Evolutionary conservation across 2,329 filamentous ascomycete species (phyloP).

Genomic region (Colletotrichum phormii): DNA sequence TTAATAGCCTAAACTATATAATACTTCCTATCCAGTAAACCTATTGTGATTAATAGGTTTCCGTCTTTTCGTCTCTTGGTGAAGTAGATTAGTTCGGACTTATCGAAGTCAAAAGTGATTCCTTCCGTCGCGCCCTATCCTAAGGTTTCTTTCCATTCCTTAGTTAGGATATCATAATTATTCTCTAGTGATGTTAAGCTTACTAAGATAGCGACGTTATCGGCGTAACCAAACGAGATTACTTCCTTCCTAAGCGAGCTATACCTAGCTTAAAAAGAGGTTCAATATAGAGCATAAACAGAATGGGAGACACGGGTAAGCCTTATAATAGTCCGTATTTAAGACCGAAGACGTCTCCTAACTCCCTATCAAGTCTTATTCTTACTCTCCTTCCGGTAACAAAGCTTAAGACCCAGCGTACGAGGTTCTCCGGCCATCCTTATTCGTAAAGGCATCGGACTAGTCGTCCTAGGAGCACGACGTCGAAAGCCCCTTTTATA

Average conservation of each 20-base stretch:
- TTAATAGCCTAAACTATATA: too few species aligned
- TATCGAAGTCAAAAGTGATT: background rate
- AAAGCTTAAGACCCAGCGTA: background rate
- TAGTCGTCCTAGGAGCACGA: background rate
- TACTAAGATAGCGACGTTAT: background rate
- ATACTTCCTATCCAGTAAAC: background rate
- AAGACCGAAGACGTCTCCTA: background rate
- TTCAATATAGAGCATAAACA: background rate
- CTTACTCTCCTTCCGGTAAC: background rate
- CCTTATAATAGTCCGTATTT: background rate
- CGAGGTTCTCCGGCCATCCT: background rate
- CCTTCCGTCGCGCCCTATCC: background rate
- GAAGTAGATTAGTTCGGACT: background rate
- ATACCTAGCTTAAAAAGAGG: background rate
- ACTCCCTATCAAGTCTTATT: background rate
- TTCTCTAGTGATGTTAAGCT: background rate
- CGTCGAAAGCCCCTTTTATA: background rate
- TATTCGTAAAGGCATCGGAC: background rate
- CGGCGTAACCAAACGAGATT: background rate
- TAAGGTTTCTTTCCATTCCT: background rate
- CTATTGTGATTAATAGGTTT: background rate
- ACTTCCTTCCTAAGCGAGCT: background rate
- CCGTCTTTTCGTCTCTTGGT: background rate
- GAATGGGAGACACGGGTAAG: background rate
- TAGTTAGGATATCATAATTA: background rate